Base-by-base conservation (phyloP, 163 green algal species). In the Chlorella variabilis region DNA sequence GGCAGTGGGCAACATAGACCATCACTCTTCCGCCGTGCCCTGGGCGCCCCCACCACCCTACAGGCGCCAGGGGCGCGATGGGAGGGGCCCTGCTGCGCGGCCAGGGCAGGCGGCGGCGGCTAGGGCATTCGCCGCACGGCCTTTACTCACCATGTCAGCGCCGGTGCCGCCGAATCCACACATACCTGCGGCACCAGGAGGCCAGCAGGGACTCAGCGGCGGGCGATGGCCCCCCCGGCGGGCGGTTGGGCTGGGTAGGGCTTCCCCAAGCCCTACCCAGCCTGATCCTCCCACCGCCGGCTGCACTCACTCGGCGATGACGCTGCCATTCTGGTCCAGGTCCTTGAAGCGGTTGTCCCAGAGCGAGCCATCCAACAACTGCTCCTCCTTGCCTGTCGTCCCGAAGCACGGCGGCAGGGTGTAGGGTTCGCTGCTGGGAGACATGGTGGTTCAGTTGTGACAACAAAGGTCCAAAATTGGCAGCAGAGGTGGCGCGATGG, bases 111-210 rank as follows among this genome's bases (percentile, higher is more conserved):
- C 59, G 20, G 18, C 38, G 21, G 34, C 5, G 1, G 38, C 34
- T 71, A 49, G 34, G 38, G 65, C 38, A 54, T 34, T 36, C 20
- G 1, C 38, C 63, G 2, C 1, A 29, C 25, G 38, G 23, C 18
- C 18, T n/a, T n/a, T 29, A 29, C 71, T 78, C 71, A 78, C 71
- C 65, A 75, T 77, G 88, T 98, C 96, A 25, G 79, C 20, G 61
- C 85, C 85, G 29, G 85, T 77, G 80, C 67, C 71, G 51, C 77
- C 61, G n/a, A 73, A 98, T 97, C 96, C 96, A 98, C 27, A 98
- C 90, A 75, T 81, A 81, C 41, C 75, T 84, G 66, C 39, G 25
- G 8, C 17, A 74, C 38, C 45, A 29, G 29, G 39, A 27, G 34
- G 34, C 61, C 1, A 27, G 39, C 3, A 67, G 45, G 51, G 54